Base-by-base conservation (phyloP, 306 rosid species). In the Quercus ilex region DNA sequence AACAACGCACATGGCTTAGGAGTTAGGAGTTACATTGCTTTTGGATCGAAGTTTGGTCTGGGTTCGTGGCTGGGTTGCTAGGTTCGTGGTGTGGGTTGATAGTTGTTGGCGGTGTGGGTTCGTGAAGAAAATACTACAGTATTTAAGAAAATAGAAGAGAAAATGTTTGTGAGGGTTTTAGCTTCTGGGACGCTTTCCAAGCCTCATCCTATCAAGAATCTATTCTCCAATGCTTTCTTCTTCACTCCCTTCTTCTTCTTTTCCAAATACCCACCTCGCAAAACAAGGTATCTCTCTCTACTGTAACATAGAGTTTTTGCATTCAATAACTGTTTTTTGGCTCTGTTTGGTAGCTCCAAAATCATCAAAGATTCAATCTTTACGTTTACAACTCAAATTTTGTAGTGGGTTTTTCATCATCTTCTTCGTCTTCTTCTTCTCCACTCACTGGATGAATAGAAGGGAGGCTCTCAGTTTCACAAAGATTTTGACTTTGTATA, bases 101-200 rank as follows among this genome's bases (percentile, higher is more conserved):
- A 5, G 38, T 1, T 33, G 1, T 1, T 6, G 6, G 10, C 1
- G 35, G 35, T 31, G 35, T 31, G 35, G 35, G 33, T 33, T 33
- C 6, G 35, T 33, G 35, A 33, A 33, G 35, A 33, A 33, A 33
- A 33, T 33, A 33, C 5, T 4, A 30, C 33, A 30, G 33, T 30
- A 30, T 30, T 30, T 0, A 30, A 30, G 33, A 30, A 30, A 30
- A 30, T 30, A 30, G 33, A 28, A 28, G 31, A 28, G 31, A 63
- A 71, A 72, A 80, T 81, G 83, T 41, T 60, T 65, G 51, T 71
- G 78, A 86, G 89, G 80, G 75, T 81, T 70, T 82, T 87, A 30
- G 73, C 84, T 17, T 57, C 86, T 10, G 68, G 25, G 30, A 55
- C 79, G 72, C 85, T 80, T 56, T 58, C 76, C 21, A 84, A 78